A percentile compares a stretch with the other conserved stretches of the same genome.
phyloP scores from a whole-genome alignment of 148 eudicot species.

The Gaultheria prostrata region DNA sequence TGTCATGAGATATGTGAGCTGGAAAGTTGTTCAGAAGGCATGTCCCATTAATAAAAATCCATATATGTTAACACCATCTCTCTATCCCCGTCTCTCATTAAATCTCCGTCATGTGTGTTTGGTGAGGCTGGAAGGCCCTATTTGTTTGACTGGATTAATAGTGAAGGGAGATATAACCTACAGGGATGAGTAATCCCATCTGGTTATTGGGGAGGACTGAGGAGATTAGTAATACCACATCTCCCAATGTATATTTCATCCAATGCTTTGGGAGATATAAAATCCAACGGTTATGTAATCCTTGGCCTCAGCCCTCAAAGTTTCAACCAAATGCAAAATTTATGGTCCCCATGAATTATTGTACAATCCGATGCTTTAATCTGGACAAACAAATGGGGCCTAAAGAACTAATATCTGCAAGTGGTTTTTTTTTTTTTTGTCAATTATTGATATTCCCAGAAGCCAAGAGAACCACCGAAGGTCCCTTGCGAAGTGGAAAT shows the following conservation, averaged over 20 bases:
- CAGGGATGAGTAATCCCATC: too few relatives aligned
- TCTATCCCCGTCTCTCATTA: background rate
- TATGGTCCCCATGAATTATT: background rate
- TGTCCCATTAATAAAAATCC: background rate
- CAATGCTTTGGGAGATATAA: background rate
- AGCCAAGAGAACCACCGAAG: constrained; percentile 58
- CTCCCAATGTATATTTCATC: background rate
- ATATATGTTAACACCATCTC: background rate
- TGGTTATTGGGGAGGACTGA: too few relatives aligned
- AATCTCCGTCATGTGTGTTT: background rate
- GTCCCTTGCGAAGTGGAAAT: constrained; percentile 44
- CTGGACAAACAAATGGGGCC: background rate
- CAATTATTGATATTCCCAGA: constrained; percentile 26
- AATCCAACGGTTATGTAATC: background rate
- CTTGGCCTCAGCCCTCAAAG: background rate
- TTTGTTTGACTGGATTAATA: background rate
- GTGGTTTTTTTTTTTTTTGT: background rate
- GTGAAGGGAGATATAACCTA: background rate
- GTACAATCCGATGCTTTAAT: background rate
- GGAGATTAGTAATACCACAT: background rate
- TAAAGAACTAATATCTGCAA: background rate
- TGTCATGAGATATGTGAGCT: background rate
- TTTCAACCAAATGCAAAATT: background rate
- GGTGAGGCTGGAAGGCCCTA: background rate
- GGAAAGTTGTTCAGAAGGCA: background rate